Base-by-base conservation (phyloP, 2,329 filamentous ascomycete genomes). In the Pseudodiploospora longispora region DNA sequence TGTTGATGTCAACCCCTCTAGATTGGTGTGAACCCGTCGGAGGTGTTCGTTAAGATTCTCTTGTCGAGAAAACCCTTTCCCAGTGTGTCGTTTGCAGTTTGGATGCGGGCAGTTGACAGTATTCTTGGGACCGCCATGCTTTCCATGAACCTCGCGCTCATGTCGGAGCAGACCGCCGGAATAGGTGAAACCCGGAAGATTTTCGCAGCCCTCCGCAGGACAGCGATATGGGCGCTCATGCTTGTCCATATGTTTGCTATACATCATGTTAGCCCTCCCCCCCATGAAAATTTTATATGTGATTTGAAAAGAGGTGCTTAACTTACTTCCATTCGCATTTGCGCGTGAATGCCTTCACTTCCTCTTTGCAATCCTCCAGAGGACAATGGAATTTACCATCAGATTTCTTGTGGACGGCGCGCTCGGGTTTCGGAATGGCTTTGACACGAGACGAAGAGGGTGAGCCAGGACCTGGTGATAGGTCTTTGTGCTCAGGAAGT, bases 201-300 rank as follows among this genome's bases (percentile, higher is more conserved):
- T 95, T 57, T 91, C 87, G 64, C 91, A 96, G 33, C 85, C 85
- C n/a, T 79, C 75, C 36, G 84, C 82, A 27, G 71, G 74, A 64
- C 91, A 97, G 57, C 89, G 86, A 61, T 96, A 97, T 1, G 91
- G 91, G 9, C 91, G 78, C 55, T 95, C 89, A 62, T 97, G 91
- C 63, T 95, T 95, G 68, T 97, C 91, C 90, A 96, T 96, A 62
- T 97, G 91, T 69, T 97, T 96, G 61, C 88, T 95, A 52, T 6
- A 12, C 29, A 10, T 4, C 43, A 7, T 29, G 49, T 64, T 52
- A 64, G 56, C 50, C 44, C 44, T 39, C n/a, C 12, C 10, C 28
- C n/a, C 38, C 27, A 34, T 37, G 9, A 36, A 7, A 30, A 33
- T 19, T 19, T 9, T 2, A 9, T 12, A 9, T 34, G 32, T 34